Evolutionary conservation across 2,329 filamentous ascomycete genomes (phyloP), one percentile per base, ranked within the genome.

Genomic region (Colletotrichum chlorophyti): DNA sequence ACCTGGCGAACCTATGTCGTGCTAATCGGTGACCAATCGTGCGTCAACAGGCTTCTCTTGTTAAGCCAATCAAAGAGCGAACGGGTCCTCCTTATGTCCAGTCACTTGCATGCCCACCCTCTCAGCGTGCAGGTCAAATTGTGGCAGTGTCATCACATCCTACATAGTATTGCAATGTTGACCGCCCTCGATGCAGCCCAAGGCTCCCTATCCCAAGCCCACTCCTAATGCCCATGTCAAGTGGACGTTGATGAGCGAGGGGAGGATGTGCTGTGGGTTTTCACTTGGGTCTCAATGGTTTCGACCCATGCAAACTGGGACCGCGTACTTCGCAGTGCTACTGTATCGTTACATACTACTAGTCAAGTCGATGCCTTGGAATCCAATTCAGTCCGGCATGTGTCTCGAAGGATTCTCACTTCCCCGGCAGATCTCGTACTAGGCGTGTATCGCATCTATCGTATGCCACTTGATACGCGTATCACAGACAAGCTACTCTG

Each of bases 391-490:
- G n/a, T n/a, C n/a, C n/a, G n/a, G n/a, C n/a, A n/a, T n/a, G n/a
- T n/a, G n/a, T n/a, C n/a, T n/a, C n/a, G n/a, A n/a, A n/a, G n/a
- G n/a, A n/a, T n/a, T n/a, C n/a, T n/a, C n/a, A n/a, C n/a, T n/a
- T n/a, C n/a, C n/a, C n/a, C n/a, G n/a, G n/a, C n/a, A n/a, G n/a
- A n/a, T n/a, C n/a, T n/a, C n/a, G n/a, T n/a, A 19, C 17, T 9
- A 35, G 27, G 29, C 32, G 38, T 48, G 29, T 29, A 11, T 47
- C 51, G 24, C 35, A 53, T 47, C 12, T 26, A 11, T 42, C 42
- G 29, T 54, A 37, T 34, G 42, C 37, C 42, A 31, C n/a, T 47
- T 53, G 37, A 48, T 55, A 59, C 50, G 51, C 35, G 50, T 59
- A 43, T 59, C 55, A 43, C 38, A 48, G 35, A 26, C 50, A 35